phyloP scores from a whole-genome alignment of 768 basidiomycete species.

The Heimioporus sp. region DNA sequence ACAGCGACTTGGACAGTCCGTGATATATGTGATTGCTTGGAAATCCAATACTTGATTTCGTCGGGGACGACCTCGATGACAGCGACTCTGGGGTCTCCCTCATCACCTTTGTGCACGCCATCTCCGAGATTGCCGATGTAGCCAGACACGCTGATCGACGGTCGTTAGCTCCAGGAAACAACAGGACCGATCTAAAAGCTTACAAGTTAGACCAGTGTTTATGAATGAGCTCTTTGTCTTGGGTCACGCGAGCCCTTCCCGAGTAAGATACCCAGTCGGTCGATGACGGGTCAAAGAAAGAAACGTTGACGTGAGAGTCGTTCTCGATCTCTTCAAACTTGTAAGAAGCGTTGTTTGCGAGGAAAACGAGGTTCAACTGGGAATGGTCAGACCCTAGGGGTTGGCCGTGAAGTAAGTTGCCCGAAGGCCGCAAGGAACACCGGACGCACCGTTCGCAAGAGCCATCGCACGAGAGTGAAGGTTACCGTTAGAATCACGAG shows the following conservation, averaged over 20 bases:
- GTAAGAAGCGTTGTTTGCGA: conserved; percentile 69
- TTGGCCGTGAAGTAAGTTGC: not conserved
- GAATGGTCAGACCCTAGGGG: conserved; percentile 41
- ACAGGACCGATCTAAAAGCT: conserved; percentile 9
- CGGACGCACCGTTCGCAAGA: conserved; percentile 56
- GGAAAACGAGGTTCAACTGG: conserved; percentile 59
- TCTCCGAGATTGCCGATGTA: conserved; percentile 91
- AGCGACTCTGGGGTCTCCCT: conserved; percentile 74
- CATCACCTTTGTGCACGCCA: conserved; percentile 79
- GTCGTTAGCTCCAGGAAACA: not conserved
- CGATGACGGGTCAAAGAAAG: conserved; percentile 64
- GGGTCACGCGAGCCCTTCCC: conserved; percentile 64
- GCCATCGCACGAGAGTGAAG: conserved; percentile 84
- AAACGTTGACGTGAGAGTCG: conserved; percentile 77
- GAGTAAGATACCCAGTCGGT: conserved; percentile 82
- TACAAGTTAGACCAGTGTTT: conserved; percentile 62
- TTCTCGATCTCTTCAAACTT: conserved; percentile 79
- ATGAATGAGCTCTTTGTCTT: conserved; percentile 61
- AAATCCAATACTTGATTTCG: conserved; percentile 81
- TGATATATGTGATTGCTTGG: conserved; percentile 56
- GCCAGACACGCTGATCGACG: conserved; percentile 48
- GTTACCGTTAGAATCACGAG: conserved; percentile 60
- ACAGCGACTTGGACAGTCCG: conserved; percentile 60
- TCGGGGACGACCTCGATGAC: conserved; percentile 77
- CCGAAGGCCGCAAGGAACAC: not conserved